Conservation (phyloP, 2,329 filamentous ascomycete species). For the Pseudocercospora macadamiae region DNA sequence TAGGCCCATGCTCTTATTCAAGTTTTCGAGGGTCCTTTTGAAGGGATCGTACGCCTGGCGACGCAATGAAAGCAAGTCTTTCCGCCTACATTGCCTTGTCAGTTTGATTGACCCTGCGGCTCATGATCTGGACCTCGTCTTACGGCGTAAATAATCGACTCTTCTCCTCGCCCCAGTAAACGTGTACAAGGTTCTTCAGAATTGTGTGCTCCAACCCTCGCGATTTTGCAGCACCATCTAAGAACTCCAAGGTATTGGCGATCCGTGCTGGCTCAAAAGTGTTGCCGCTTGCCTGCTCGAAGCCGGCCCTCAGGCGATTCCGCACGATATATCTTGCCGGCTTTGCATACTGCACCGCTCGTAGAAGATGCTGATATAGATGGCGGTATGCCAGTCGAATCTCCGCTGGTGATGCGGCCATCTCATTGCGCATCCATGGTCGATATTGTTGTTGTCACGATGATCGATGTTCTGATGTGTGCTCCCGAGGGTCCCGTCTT, state of each 20-base stretch:
- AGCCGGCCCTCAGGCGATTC: constrained; percentile 58
- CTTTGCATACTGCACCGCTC: constrained; percentile 70
- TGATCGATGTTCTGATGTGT: background rate
- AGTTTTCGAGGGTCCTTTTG: constrained; percentile 70
- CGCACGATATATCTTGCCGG: constrained; percentile 67
- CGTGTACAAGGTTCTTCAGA: constrained; percentile 66
- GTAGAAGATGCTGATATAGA: constrained; percentile 68
- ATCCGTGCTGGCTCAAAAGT: constrained; percentile 57
- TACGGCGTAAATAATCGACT: constrained; percentile 11
- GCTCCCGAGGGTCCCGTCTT: too few species aligned
- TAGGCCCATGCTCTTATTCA: constrained; percentile 73
- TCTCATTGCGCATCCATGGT: background rate
- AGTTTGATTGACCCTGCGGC: background rate
- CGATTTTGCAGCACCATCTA: constrained; percentile 65
- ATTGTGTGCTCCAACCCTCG: constrained; percentile 72
- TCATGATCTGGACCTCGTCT: background rate
- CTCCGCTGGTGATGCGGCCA: constrained; percentile 19
- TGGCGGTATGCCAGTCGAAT: constrained; percentile 59
- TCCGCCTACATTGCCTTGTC: background rate
- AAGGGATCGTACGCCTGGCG: constrained; percentile 61
- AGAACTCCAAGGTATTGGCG: constrained; percentile 69
- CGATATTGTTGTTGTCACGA: background rate
- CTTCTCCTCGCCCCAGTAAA: constrained; percentile 48
- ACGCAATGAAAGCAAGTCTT: constrained; percentile 9
- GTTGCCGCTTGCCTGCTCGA: constrained; percentile 53